These are phyloP conservation scores for Syzygium syzygioides DNA, from an alignment of 441 rosid genomes.

Conservation along the genomic window DNA sequence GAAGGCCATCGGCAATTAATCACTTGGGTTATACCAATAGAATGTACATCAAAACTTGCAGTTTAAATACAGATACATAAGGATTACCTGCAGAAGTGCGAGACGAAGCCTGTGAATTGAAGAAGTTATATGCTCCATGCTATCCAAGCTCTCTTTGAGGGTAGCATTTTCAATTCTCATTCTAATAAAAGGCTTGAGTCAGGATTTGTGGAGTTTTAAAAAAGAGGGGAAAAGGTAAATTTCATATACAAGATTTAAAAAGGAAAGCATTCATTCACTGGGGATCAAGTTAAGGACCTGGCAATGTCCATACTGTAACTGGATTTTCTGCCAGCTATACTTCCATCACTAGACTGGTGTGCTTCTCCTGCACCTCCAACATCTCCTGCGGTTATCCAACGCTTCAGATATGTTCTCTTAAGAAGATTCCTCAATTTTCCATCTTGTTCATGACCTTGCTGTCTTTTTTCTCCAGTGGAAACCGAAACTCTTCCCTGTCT, in stretches of 20 bases:
- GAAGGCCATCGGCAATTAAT: background rate
- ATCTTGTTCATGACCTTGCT: conserved; percentile 38
- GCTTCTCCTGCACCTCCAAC: conserved; percentile 42
- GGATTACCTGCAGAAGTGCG: conserved; percentile 64
- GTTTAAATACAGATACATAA: background rate
- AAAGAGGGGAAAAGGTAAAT: background rate
- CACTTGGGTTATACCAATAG: background rate
- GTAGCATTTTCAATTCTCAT: conserved; percentile 89
- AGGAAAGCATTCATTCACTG: background rate
- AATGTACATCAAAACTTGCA: background rate
- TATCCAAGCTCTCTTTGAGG: conserved; percentile 78
- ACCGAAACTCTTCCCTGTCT: conserved; percentile 28
- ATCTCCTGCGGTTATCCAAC: conserved; percentile 56
- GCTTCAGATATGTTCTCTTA: conserved; percentile 77
- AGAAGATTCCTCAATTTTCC: conserved; percentile 73
- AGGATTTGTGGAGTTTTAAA: conserved; percentile 1
- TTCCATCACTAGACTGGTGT: conserved; percentile 31
- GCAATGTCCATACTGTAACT: conserved; percentile 50
- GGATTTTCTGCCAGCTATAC: conserved; percentile 21
- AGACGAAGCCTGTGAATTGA: conserved; percentile 78
- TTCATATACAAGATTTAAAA: background rate
- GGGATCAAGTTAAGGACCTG: conserved; percentile 36
- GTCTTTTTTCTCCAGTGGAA: conserved; percentile 27
- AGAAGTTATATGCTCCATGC: conserved; percentile 76
- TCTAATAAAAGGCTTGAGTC: conserved; percentile 27